A percentile compares a stretch with the other conserved stretches of the same genome.
These are phyloP conservation scores for Ascochyta koolunga DNA, from an alignment of 2,329 filamentous ascomycete species.

Conservation along the genomic window DNA sequence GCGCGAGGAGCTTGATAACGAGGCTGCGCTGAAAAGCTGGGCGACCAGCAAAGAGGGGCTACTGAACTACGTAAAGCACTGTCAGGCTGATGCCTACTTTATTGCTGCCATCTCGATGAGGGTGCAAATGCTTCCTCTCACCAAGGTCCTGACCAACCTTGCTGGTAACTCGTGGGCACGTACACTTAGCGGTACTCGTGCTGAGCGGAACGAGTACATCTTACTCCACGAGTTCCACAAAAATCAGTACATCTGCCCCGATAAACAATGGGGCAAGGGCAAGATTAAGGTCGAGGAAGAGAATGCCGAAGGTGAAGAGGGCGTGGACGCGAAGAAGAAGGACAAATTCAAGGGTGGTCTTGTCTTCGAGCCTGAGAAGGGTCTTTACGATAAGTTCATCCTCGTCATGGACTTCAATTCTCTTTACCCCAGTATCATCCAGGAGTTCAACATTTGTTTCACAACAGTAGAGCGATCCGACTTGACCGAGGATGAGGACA, in stretches of 20 bases:
- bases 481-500: slow-evolving; percentile 79
- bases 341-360: slow-evolving; percentile 99
- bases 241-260: slow-evolving; percentile 97
- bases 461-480: slow-evolving; percentile 86
- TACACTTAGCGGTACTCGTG: slow-evolving; percentile 91
- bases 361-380: slow-evolving; percentile 97
- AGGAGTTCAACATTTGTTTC: slow-evolving; percentile 99
- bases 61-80: slow-evolving; percentile 92
- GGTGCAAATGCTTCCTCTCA: slow-evolving; percentile 89
- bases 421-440: slow-evolving; percentile 96
- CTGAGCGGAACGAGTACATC: slow-evolving; percentile 99
- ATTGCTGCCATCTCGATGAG: slow-evolving; percentile 88
- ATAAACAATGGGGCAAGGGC: slow-evolving; percentile 84
- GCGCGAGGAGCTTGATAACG: slow-evolving; percentile 86
- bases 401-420: slow-evolving; percentile 99
- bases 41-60: slow-evolving; percentile 81
- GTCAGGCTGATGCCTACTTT: slow-evolving; percentile 94
- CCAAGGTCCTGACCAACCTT: slow-evolving; percentile 93
- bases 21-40: slow-evolving; percentile 85
- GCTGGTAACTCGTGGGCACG: slow-evolving; percentile 98
- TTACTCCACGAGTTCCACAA: slow-evolving; percentile 93
- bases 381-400: slow-evolving; percentile 96
- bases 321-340: slow-evolving; percentile 85
- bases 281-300: slow-evolving; percentile 77
- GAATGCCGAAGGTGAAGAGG: slow-evolving; percentile 70